Base-by-base conservation (phyloP, 2,329 filamentous ascomycete species). In the Raffaelea albimanens region DNA sequence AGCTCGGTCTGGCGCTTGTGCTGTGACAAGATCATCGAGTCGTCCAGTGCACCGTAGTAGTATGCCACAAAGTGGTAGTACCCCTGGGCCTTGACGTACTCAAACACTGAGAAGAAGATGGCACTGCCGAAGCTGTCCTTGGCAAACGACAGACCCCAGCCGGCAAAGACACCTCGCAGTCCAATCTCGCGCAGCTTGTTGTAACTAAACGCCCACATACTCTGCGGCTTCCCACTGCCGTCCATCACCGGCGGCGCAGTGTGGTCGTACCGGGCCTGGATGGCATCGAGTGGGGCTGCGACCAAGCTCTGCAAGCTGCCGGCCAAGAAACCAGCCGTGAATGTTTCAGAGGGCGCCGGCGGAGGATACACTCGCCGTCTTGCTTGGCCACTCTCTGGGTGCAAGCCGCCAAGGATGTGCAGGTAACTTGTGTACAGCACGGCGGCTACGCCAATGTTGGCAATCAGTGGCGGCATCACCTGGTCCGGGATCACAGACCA, bases 391-490 rank as follows among this genome's bases (percentile, higher is more conserved):
- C 81, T 83, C 34, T 83, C 82, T 51, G 82, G 76, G 55, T 89
- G 82, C 3, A 88, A 69, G 2, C 60, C 64, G 16, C 76, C 82
- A 2, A 90, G 71, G 36, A 81, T 78, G 52, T 86, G 82, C 18
- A 89, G 73, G 58, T 90, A 90, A 55, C 76, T 79, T 1, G 84
- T 87, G 63, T 89, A 90, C 16, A 89, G 67, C 3, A 89, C 76
- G 1, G 83, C 83, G 3, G 84, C 84, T 44, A 89, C 82, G 34
- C 76, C 78, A 1, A 86, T 76, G 55, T 89, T 90, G 31, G 85
- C 85, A 18, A 87, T 67, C 39, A 89, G 68, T 14, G 85, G 85
- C 39, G 85, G 85, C 19, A 89, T 65, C n/a, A 89, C 78, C 65
- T 88, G 83, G 52, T 87, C 81, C 0, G 83, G 84, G 11, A 90